Percentiles rank a stretch among this genome's conserved stretches.
phyloP scores from a whole-genome alignment of 257 asterid genomes.

The Sherardia arvensis region DNA sequence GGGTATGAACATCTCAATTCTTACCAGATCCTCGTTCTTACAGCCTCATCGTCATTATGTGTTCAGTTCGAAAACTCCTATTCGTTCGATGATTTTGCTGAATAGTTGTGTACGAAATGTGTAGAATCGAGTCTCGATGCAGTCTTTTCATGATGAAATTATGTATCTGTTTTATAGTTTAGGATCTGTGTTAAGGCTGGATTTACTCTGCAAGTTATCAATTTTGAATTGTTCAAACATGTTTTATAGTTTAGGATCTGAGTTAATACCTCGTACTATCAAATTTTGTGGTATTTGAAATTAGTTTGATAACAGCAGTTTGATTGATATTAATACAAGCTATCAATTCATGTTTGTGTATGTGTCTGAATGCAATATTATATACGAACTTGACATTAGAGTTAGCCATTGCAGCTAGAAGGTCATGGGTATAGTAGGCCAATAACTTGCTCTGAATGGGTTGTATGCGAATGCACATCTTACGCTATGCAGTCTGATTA shows the following conservation, averaged over 20 bases:
- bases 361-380: too few relatives aligned
- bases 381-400: too few relatives aligned
- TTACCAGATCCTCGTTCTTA: neutral
- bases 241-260: neutral
- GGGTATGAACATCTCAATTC: constrained; percentile 25
- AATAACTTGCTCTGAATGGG: too few relatives aligned
- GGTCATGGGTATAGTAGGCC: neutral
- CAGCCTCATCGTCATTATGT: neutral
- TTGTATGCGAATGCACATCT: too few relatives aligned
- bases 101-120: neutral
- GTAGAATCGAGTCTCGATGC: neutral
- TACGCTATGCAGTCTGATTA: neutral
- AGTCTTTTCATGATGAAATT: neutral
- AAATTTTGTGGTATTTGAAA: neutral
- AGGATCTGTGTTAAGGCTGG: neutral
- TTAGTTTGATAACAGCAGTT: neutral
- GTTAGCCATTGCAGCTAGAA: too few relatives aligned
- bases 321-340: neutral
- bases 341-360: neutral
- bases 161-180: neutral
- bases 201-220: neutral
- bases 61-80: neutral
- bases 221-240: too few relatives aligned
- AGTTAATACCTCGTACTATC: neutral
- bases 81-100: neutral